Percentiles rank a stretch among this genome's conserved stretches.
Conservation (phyloP, 257 asterid genomes). For the Verbena officinalis region DNA sequence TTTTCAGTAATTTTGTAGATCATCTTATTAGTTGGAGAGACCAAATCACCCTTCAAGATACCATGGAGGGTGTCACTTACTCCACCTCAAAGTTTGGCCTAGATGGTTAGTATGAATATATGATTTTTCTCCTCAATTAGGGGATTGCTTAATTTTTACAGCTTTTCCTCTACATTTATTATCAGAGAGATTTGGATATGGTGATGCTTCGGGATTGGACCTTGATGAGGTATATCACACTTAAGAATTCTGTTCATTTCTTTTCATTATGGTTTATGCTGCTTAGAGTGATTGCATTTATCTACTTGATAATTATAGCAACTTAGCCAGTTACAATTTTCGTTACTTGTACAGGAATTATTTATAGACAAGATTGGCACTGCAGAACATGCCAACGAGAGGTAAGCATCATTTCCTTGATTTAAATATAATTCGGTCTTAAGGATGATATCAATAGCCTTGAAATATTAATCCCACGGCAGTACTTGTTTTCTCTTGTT, state of each 20-base stretch:
- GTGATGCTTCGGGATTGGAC: constrained; percentile 90
- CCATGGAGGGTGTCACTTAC: constrained; percentile 77
- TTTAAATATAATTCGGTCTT: constrained; percentile 7
- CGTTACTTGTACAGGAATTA: constrained; percentile 59
- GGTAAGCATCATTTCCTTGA: constrained; percentile 44
- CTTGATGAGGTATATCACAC: constrained; percentile 82
- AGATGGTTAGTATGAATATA: constrained; percentile 81
- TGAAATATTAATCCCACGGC: constrained; percentile 6
- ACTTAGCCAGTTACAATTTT: constrained; percentile 14
- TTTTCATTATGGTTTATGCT: not conserved
- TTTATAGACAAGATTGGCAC: constrained; percentile 64
- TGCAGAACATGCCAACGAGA: constrained; percentile 47
- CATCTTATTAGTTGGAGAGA: constrained; percentile 98
- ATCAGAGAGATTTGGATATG: constrained; percentile 98
- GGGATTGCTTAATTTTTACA: not conserved
- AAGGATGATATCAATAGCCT: constrained; percentile 22
- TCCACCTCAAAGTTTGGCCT: constrained; percentile 93
- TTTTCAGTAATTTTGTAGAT: constrained; percentile 86
- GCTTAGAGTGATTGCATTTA: not conserved
- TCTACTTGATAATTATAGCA: constrained; percentile 14
- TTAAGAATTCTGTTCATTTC: not conserved
- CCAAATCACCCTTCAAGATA: constrained; percentile 97
- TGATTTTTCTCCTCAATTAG: constrained; percentile 4
- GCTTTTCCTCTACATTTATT: constrained; percentile 16
- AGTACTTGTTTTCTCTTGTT: constrained; percentile 4